phyloP scores from a whole-genome alignment of 495 filamentous ascomycete genomes.

The Evansstolkia leycettana region DNA sequence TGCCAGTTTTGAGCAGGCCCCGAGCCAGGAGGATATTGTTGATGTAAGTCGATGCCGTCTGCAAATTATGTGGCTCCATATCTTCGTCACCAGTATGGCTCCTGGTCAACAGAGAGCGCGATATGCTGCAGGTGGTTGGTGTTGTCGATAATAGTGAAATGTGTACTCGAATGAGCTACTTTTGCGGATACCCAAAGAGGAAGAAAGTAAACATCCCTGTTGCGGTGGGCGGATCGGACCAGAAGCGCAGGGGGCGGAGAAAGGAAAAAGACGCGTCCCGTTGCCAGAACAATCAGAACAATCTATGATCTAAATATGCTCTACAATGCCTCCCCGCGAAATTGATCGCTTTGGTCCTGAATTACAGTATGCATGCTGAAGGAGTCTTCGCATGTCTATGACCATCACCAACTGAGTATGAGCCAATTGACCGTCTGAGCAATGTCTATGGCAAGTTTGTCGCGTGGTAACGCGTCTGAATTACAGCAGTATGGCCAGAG shows the following conservation, averaged over 20 bases:
- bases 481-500: conserved; percentile 26
- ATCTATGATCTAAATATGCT: no score
- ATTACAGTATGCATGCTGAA: no score
- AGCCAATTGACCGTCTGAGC: not conserved
- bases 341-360: no score
- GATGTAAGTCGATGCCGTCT: conserved; percentile 85
- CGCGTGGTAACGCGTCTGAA: conserved; percentile 5
- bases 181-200: conserved; percentile 20
- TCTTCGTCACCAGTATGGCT: conserved; percentile 4
- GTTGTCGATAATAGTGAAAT: not conserved
- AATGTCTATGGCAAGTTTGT: conserved; percentile 3
- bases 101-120: not conserved
- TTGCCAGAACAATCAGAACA: conserved; percentile 1
- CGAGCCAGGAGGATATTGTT: conserved; percentile 90
- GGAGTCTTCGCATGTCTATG: no score
- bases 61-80: conserved; percentile 72
- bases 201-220: conserved; percentile 33
- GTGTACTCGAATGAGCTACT: not conserved
- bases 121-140: not conserved
- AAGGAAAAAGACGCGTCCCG: conserved; percentile 2
- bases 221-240: conserved; percentile 8
- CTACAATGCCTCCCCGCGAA: no score
- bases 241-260: no score
- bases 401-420: no score
- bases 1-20: conserved; percentile 74